Percentiles rank a stretch among this genome's conserved stretches.
Evolutionary conservation across 306 rosid species (phyloP).

Genomic region (Castanospermum australe): DNA sequence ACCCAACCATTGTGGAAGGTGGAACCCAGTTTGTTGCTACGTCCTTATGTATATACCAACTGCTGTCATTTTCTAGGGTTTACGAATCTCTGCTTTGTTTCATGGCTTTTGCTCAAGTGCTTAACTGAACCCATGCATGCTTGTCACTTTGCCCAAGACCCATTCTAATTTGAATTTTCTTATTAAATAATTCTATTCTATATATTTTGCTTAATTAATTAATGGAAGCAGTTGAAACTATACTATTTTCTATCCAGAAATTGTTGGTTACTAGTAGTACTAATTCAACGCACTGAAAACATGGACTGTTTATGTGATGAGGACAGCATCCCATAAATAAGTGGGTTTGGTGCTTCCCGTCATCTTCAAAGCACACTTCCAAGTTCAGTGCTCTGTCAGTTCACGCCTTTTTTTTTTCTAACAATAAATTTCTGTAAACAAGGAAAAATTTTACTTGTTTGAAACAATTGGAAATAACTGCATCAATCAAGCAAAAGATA

Average conservation of each 20-base stretch:
- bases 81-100: neutral
- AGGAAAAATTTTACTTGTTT: neutral
- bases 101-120: constrained; percentile 15
- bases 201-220: neutral
- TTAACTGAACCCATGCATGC: constrained; percentile 3
- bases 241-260: neutral
- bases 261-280: neutral
- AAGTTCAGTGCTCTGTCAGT: neutral
- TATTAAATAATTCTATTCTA: neutral
- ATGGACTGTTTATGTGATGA: constrained; percentile 24
- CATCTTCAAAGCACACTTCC: constrained; percentile 8
- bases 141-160: neutral
- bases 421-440: too few relatives aligned
- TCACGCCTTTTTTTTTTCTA: too few relatives aligned
- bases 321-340: constrained; percentile 2
- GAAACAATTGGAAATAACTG: neutral
- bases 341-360: constrained; percentile 3
- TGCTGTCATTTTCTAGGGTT: neutral
- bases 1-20: too few relatives aligned
- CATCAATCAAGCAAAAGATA: too few relatives aligned
- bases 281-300: constrained; percentile 14
- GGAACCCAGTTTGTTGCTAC: too few relatives aligned
- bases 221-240: neutral
- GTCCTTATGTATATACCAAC: neutral
- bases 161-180: neutral